Base-by-base conservation (phyloP, 108 stramenopile species). In the Nitzschia sp. region DNA sequence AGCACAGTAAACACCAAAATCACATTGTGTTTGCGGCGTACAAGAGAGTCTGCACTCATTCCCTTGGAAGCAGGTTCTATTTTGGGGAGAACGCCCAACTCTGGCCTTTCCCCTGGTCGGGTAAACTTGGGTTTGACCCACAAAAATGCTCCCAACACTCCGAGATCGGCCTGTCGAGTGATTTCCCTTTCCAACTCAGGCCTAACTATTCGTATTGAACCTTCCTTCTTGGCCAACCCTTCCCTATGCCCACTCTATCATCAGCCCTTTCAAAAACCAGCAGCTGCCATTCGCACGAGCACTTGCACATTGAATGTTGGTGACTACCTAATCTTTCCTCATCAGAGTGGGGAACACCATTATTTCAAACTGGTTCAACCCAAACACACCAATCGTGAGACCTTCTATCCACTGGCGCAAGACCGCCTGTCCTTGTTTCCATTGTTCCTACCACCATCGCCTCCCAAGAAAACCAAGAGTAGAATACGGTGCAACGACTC, bases 111-210 rank as follows among this genome's bases (percentile, higher is more conserved):
- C 12, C 6, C 57, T 12, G 34, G 19, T 3, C 57, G 38, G 2
- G 57, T 58, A 15, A 34, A 58, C 7, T 19, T 58, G n/a, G 57
- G 57, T 12, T 37, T 58, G 34, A 58, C 57, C 34, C 26, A 12
- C 37, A 34, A 34, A 22, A 58, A 58, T 58, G 57, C 57, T 37
- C 10, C 10, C 9, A n/a, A 58, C 37, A 40, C 29, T 14, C n/a
- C 26, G 0, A 11, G 37, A n/a, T 12, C 26, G 2, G 57, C 57
- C 37, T 58, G 57, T 40, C n/a, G 10, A 1, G 38, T 58, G n/a
- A 19, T 38, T 6, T 58, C 57, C 39, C 34, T 58, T 37, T 39
- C 57, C 15, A n/a, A 11, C 9, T 38, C 57, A 11, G n/a, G 38
- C 3, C 3, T 38, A 1, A 19, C 19, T 2, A 14, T 58, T 25